These are phyloP conservation scores for Diaporthe caulivora DNA, from an alignment of 2,329 filamentous ascomycete genomes.

Conservation along the genomic window DNA sequence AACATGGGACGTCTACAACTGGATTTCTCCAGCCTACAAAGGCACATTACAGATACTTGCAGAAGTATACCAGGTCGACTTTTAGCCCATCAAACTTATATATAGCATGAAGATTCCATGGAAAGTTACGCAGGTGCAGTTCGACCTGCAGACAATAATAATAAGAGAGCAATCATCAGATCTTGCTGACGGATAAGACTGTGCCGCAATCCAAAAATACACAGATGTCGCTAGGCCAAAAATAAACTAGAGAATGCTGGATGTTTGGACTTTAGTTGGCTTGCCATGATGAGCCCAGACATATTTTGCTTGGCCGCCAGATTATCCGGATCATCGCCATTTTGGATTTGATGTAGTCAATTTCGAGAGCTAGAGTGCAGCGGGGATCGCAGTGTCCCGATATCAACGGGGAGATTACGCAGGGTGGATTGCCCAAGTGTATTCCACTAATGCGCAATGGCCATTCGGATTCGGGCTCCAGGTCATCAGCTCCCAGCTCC, in stretches of 20 bases:
- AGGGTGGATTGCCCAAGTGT: not conserved
- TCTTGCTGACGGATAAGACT: not conserved
- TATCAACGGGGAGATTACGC: slow-evolving; percentile 6
- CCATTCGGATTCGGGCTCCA: not conserved
- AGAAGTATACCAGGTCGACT: not conserved
- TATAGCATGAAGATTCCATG: not conserved
- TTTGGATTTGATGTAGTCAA: not conserved
- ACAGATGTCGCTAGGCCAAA: not conserved
- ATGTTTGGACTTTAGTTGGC: not conserved
- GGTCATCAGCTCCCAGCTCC: not conserved
- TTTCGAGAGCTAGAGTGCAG: slow-evolving; percentile 10
- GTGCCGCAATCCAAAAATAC: not conserved
- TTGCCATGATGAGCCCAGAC: not conserved
- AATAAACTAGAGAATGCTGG: not conserved
- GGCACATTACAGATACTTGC: no score
- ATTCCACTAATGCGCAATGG: not conserved
- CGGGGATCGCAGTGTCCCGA: not conserved
- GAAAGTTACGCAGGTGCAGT: not conserved
- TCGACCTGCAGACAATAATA: not conserved
- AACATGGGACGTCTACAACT: no score
- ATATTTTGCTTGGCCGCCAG: not conserved
- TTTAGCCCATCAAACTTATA: not conserved
- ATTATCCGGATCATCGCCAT: slow-evolving; percentile 11
- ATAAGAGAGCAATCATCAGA: not conserved
- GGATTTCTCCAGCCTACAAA: not conserved